These are phyloP conservation scores for Pythium rhizo-oryzae DNA, from an alignment of 352 stramenopile genomes.

Conservation along the genomic window DNA sequence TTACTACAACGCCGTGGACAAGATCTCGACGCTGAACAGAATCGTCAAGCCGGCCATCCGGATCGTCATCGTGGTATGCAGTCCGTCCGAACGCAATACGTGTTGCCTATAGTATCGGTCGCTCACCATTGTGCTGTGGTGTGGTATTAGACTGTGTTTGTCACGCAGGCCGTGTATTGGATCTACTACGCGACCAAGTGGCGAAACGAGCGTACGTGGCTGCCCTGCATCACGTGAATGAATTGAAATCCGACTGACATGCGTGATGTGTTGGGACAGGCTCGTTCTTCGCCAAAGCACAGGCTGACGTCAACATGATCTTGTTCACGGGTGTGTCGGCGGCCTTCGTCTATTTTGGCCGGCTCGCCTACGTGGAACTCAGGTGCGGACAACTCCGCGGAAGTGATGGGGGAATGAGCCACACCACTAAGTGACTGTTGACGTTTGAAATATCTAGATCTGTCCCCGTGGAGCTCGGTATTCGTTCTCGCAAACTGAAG, in stretches of 20 bases:
- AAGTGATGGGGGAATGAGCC: too few relatives aligned
- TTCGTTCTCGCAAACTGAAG: conserved; percentile 84
- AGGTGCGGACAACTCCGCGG: conserved; percentile 33
- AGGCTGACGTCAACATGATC: conserved; percentile 85
- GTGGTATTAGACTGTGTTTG: conserved; percentile 45
- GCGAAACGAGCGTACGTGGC: conserved; percentile 63
- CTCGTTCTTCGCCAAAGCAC: conserved; percentile 76
- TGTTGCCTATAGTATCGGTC: too few relatives aligned
- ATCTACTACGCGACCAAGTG: conserved; percentile 78
- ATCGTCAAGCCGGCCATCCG: conserved; percentile 76
- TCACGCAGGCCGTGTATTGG: conserved; percentile 74
- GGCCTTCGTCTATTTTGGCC: conserved; percentile 76
- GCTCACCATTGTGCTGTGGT: too few relatives aligned
- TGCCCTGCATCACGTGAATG: too few relatives aligned
- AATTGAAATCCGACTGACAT: too few relatives aligned
- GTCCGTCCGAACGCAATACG: too few relatives aligned
- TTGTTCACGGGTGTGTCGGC: conserved; percentile 77
- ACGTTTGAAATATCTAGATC: conserved; percentile 37
- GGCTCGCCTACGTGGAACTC: conserved; percentile 82
- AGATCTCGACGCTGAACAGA: conserved; percentile 56
- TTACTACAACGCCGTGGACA: conserved; percentile 88
- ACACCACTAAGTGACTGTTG: too few relatives aligned
- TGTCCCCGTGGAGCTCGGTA: conserved; percentile 79
- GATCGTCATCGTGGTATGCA: conserved; percentile 53
- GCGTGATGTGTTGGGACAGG: conserved; percentile 30